Percentiles rank a stretch among this genome's conserved stretches.
These are phyloP conservation scores for Nigrospora sphaerica DNA, from an alignment of 2,329 filamentous ascomycete species.

Conservation along the genomic window DNA sequence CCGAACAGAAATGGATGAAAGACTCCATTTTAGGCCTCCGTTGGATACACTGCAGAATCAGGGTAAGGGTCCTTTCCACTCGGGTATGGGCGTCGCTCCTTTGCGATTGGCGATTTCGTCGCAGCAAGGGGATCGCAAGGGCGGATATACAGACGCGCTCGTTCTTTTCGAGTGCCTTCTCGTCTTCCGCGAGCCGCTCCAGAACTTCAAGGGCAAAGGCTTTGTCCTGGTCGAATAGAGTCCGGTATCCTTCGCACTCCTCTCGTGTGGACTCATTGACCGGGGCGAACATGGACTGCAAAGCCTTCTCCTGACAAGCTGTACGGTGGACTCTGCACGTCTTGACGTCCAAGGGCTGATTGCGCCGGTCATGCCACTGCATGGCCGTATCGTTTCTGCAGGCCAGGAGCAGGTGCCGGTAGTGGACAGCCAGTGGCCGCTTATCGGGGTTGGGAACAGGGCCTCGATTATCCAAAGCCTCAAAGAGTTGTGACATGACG, in stretches of 20 bases:
- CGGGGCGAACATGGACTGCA: not conserved
- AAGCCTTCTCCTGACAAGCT: not conserved
- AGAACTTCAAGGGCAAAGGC: not conserved
- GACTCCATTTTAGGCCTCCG: not conserved
- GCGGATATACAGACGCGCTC: not conserved
- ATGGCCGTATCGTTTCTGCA: conserved; percentile 1
- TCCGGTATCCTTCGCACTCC: not conserved
- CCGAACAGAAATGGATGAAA: not conserved
- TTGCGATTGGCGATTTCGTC: not conserved
- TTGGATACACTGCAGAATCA: not conserved
- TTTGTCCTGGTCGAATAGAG: not conserved
- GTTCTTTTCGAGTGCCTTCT: not conserved
- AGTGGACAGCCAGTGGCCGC: not conserved
- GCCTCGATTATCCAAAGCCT: not conserved
- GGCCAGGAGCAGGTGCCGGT: not conserved
- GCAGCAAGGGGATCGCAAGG: not conserved
- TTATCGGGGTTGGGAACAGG: not conserved
- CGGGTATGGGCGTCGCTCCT: not conserved
- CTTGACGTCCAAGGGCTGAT: not conserved
- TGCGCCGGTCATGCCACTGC: not conserved
- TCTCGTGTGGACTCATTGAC: not conserved
- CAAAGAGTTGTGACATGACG: not conserved
- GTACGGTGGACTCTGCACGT: not conserved
- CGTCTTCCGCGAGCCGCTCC: not conserved
- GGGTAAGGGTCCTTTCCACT: not conserved